These are phyloP conservation scores for Xanthoconium separans DNA, from an alignment of 1,284 basidiomycete genomes.

Conservation along the genomic window DNA sequence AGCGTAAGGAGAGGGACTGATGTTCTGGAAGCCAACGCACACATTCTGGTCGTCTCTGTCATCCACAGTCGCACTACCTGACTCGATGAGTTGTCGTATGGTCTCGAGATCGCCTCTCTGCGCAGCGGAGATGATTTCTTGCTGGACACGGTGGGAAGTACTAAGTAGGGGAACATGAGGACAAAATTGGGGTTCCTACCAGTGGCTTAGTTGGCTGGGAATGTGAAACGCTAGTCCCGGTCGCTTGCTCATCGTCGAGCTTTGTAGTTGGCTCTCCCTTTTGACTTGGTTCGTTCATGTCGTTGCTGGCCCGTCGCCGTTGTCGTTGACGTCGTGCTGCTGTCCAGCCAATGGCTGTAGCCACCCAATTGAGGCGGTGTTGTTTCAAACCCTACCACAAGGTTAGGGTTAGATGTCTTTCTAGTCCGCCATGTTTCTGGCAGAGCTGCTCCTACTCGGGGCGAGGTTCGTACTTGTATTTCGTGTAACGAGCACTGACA, in stretches of 20 bases:
- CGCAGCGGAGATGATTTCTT: slow-evolving; percentile 79
- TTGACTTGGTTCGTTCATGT: slow-evolving; percentile 32
- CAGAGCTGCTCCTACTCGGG: slow-evolving; percentile 12
- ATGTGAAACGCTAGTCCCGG: slow-evolving; percentile 28
- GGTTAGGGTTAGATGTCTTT: slow-evolving; percentile 30
- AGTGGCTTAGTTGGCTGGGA: slow-evolving; percentile 23
- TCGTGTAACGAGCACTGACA: slow-evolving; percentile 1
- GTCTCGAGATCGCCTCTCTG: slow-evolving; percentile 82
- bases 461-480: slow-evolving; percentile 22
- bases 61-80: slow-evolving; percentile 71
- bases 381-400: slow-evolving; percentile 25
- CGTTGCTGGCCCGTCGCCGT: slow-evolving; percentile 15
- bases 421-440: slow-evolving; percentile 16
- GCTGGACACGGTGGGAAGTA: slow-evolving; percentile 16
- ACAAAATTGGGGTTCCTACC: slow-evolving; percentile 14
- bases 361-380: slow-evolving; percentile 7
- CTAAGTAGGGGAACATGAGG: slow-evolving; percentile 6
- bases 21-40: slow-evolving; percentile 21
- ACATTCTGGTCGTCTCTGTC: slow-evolving; percentile 90
- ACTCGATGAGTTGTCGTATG: slow-evolving; percentile 70
- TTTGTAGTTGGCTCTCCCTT: slow-evolving; percentile 35
- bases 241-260: slow-evolving; percentile 32
- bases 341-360: slow-evolving; percentile 10
- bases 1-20: not conserved
- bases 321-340: slow-evolving; percentile 13